These are phyloP conservation scores for Amphicarpaea edgeworthii DNA, from an alignment of 306 rosid genomes.

Conservation along the genomic window DNA sequence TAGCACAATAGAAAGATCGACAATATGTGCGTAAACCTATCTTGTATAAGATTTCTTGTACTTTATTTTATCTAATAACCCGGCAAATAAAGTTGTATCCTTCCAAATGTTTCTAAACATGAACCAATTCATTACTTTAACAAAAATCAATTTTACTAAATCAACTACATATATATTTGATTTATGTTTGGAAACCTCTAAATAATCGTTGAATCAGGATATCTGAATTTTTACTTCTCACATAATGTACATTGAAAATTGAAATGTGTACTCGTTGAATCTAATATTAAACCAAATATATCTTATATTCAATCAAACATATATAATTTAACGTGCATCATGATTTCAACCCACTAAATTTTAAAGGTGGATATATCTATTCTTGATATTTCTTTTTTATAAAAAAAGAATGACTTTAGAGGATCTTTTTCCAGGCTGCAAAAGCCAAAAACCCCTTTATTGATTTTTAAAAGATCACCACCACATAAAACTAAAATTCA, in stretches of 20 bases:
- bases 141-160: not conserved
- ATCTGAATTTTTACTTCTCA: no score
- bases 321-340: not conserved
- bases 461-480: not conserved
- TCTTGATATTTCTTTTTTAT: not conserved
- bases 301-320: not conserved
- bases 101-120: not conserved
- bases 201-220: no score
- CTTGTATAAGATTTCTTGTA: not conserved
- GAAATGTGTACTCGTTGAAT: no score
- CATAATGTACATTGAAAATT: no score
- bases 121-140: not conserved
- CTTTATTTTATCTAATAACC: not conserved
- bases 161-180: no score
- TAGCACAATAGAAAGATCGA: not conserved
- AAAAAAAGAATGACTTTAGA: not conserved
- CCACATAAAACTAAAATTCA: constrained; percentile 20
- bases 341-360: not conserved
- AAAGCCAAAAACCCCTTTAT: not conserved
- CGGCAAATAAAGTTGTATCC: not conserved
- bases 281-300: no score
- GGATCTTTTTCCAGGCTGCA: not conserved
- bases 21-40: not conserved
- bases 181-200: no score
- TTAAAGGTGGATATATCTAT: not conserved